phyloP scores from a whole-genome alignment of 2,329 filamentous ascomycete species.

The Pseudogymnoascus sp. region DNA sequence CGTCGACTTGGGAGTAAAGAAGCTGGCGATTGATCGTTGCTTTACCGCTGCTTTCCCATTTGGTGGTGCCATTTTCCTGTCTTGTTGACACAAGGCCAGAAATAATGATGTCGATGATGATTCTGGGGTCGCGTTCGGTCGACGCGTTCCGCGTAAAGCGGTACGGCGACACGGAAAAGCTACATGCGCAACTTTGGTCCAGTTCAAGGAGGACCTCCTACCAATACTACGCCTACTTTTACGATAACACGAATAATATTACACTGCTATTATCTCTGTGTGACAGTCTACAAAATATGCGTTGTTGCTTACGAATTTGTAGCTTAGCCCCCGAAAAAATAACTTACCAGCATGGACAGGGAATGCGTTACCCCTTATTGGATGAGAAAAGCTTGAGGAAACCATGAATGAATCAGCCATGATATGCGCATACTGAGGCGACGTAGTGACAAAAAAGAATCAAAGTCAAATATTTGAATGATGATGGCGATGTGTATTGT shows the following conservation, averaged over 20 bases:
- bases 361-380: background rate
- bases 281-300: background rate
- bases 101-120: constrained; percentile 5
- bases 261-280: background rate
- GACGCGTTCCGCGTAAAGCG: constrained; percentile 16
- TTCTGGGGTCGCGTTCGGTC: constrained; percentile 10
- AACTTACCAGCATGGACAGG: no score
- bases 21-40: constrained; percentile 78
- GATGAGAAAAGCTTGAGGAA: background rate
- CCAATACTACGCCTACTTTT: background rate
- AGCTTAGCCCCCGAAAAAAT: no score
- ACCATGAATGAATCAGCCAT: background rate
- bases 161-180: background rate
- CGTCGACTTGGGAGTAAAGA: constrained; percentile 61
- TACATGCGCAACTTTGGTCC: background rate
- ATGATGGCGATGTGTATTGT: constrained; percentile 3
- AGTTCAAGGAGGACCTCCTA: background rate
- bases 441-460: no score
- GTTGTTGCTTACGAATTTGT: background rate
- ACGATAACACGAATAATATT: background rate
- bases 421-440: background rate
- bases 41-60: constrained; percentile 34
- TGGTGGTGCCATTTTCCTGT: constrained; percentile 22
- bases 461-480: background rate
- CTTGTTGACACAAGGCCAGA: background rate